Base-by-base conservation (phyloP, 805 yeast species). In the Pichia nanzhaoensis region DNA sequence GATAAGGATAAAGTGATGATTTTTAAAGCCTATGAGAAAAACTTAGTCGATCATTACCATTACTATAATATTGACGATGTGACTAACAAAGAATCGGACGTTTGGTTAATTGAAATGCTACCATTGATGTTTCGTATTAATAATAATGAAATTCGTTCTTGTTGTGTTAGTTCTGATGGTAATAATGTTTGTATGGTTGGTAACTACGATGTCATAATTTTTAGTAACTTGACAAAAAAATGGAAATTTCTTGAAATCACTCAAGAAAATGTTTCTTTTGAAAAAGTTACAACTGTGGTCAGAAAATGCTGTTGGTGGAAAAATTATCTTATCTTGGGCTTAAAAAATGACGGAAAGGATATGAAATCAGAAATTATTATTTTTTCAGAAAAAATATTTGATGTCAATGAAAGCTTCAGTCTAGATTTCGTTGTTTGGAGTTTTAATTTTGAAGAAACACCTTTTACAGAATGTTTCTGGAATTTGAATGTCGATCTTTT, bases 181-280 rank as follows among this genome's bases (percentile, higher is more conserved):
- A 57, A 69, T 40, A 65, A 63, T 48, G 61, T 74, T 16, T 78
- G 80, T 19, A 33, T 76, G 16, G 71, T 78, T 5, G 82, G 81
- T 0, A 60, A 66, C 19, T 55, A 59, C 21, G 79, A 78, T 19
- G 65, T 75, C 14, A 57, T 71, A 21, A 64, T 73, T 37, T 73
- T 70, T 51, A 62, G 68, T 40, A 43, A 65, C 12, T 48, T 58
- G 31, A 59, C 68, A 1, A 67, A 71, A n/a, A 62, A 64, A 31
- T 76, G 80, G 80, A 74, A 71, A 51, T 56, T 64, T 42, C 60
- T 75, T 37, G 66, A 58, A 10, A 63, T 57, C 45, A 60, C 59
- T 51, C 61, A 60, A 20, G 56, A 52, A 34, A 51, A 41, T 14
- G 54, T 46, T 12, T 39, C 42, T 8, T 50, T 50, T 50, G 39